A percentile compares a stretch with the other conserved stretches of the same genome.
Conservation (phyloP, 208 protist genomes). For the Leishmania tarentolae region DNA sequence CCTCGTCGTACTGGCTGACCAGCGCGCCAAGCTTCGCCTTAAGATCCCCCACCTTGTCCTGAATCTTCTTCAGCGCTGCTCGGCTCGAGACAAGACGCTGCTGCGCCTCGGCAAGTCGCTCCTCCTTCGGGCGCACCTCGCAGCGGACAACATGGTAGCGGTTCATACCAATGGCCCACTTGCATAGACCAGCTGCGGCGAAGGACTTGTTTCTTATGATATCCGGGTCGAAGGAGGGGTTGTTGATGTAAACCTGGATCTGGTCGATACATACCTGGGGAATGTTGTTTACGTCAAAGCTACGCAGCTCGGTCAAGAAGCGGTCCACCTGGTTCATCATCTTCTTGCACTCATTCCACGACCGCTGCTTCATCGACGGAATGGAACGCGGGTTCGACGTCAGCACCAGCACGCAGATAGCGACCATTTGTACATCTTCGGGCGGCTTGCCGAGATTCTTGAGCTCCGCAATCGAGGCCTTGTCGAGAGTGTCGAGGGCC, state of each 20-base stretch:
- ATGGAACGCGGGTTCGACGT: slow-evolving; percentile 92
- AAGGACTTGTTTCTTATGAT: slow-evolving; percentile 93
- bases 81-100: slow-evolving; percentile 88
- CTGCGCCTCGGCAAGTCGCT: slow-evolving; percentile 92
- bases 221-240: slow-evolving; percentile 92
- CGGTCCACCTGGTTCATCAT: slow-evolving; percentile 96
- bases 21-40: slow-evolving; percentile 94
- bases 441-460: slow-evolving; percentile 97
- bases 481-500: slow-evolving; percentile 98
- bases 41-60: slow-evolving; percentile 95
- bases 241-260: slow-evolving; percentile 93
- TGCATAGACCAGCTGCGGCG: slow-evolving; percentile 97
- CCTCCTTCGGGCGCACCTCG: slow-evolving; percentile 97
- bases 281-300: slow-evolving; percentile 97
- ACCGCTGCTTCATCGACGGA: slow-evolving; percentile 88
- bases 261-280: slow-evolving; percentile 95
- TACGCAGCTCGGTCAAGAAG: slow-evolving; percentile 94
- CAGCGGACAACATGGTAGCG: slow-evolving; percentile 96
- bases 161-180: slow-evolving; percentile 97
- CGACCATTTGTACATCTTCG: slow-evolving; percentile 95
- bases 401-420: slow-evolving; percentile 95
- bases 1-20: slow-evolving; percentile 94
- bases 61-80: slow-evolving; percentile 92
- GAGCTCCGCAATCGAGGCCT: slow-evolving; percentile 96
- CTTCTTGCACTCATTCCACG: slow-evolving; percentile 97